Evolutionary conservation across 1,284 basidiomycete genomes (phyloP), one percentile per base, ranked within the genome.

Genomic region (Trametes versicolor): DNA sequence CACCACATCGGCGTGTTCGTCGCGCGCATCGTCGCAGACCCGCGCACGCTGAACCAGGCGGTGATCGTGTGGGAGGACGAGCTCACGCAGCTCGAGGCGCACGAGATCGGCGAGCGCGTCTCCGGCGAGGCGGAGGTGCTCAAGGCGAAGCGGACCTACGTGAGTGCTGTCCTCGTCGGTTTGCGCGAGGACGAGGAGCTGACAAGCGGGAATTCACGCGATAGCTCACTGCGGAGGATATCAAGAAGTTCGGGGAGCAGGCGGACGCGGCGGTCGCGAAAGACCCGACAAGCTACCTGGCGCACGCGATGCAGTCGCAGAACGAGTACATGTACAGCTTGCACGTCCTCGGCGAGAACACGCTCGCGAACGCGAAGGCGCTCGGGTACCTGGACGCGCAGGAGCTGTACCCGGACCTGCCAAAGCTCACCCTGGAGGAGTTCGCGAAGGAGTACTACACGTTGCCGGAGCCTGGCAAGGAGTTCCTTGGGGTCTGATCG

Each of bases 31-130:
- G 47, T 75, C 55, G 64, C 60, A 3, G 75, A 76, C 47, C 58
- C 67, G 29, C 68, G 75, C 8, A 75, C 75, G n/a, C 56, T 72
- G 37, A 71, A 75, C 60, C 60, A 59, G 15, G 68, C 73, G 58
- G 71, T 76, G 19, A 72, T 75, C 58, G 62, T 71, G 10, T 75
- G 73, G 72, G 67, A 71, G n/a, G 73, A 75, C 60, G 69, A 74
- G 57, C 56, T 70, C 4, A 69, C 72, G 4, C 67, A 67, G 55
- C 13, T 34, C 4, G 65, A 72, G 21, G 64, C 63, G 21, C 53
- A 59, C 45, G 64, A 62, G 58, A 58, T 72, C 47, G 66, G 62
- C 4, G 69, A 70, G 60, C 43, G 54, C 3, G 36, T 58, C 8
- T 67, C 66, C 2, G 70, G 70, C 0, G 70, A 72, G n/a, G 70